phyloP scores from a whole-genome alignment of 208 protist genomes.

The Trypanosoma avium region DNA sequence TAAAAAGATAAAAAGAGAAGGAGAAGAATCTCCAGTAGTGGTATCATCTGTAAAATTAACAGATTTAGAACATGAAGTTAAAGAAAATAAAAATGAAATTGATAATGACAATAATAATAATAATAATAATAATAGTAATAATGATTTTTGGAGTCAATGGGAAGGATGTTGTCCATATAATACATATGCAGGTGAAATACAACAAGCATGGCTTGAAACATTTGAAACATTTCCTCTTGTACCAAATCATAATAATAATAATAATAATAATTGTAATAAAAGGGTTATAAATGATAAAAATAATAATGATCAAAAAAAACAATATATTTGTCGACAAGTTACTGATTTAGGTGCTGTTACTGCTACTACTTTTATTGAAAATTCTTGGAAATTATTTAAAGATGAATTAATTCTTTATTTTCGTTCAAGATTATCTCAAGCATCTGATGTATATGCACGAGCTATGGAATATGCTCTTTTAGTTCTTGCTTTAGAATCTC shows the following conservation, averaged over 20 bases:
- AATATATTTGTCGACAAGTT: conserved; percentile 33
- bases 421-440: conserved; percentile 30
- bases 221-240: conserved; percentile 47
- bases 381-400: conserved; percentile 50
- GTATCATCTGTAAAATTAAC: not conserved
- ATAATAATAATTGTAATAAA: too few species aligned
- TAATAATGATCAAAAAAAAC: not conserved
- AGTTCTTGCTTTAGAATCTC: conserved; percentile 61
- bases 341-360: conserved; percentile 32
- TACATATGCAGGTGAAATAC: conserved; percentile 32
- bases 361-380: conserved; percentile 37
- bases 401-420: conserved; percentile 45
- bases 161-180: conserved; percentile 43
- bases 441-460: conserved; percentile 26
- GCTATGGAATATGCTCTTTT: conserved; percentile 69
- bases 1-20: not conserved
- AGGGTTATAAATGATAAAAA: too few species aligned
- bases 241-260: conserved; percentile 5
- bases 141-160: conserved; percentile 34
- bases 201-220: conserved; percentile 44
- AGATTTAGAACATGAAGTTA: not conserved
- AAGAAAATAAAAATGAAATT: conserved; percentile 1
- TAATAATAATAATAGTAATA: not conserved
- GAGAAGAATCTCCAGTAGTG: too few species aligned
- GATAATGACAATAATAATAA: not conserved